Percentiles rank a stretch among this genome's conserved stretches.
Evolutionary conservation across 495 filamentous ascomycete species (phyloP).

Genomic region (Polyplosphaeria fusca): DNA sequence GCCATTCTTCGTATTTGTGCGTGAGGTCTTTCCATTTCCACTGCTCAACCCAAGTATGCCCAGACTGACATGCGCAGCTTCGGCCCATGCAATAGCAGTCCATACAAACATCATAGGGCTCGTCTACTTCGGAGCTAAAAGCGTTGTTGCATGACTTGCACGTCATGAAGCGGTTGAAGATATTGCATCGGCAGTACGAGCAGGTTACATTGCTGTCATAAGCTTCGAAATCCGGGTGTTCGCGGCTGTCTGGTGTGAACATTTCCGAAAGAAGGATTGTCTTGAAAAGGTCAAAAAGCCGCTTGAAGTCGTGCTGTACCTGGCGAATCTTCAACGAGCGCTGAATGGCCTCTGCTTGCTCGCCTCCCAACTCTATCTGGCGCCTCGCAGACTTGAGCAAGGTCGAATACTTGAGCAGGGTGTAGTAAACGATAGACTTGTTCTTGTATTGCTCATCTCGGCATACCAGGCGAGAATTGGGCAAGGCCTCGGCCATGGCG

Average conservation of each 20-base stretch:
- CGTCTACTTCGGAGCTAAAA: slow-evolving; percentile 42
- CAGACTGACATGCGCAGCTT: slow-evolving; percentile 82
- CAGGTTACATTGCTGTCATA: slow-evolving; percentile 91
- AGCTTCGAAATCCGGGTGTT: slow-evolving; percentile 66
- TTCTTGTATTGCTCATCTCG: slow-evolving; percentile 99
- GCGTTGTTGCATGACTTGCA: slow-evolving; percentile 70
- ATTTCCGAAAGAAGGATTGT: slow-evolving; percentile 78
- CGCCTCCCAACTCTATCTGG: slow-evolving; percentile 47
- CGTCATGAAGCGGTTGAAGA: slow-evolving; percentile 94
- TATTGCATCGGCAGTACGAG: slow-evolving; percentile 92
- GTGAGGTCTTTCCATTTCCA: slow-evolving; percentile 77
- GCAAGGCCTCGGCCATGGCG: slow-evolving; percentile 80
- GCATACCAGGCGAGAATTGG: slow-evolving; percentile 83
- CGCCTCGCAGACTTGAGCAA: slow-evolving; percentile 52
- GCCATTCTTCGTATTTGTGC: slow-evolving; percentile 77
- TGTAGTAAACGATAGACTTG: slow-evolving; percentile 88
- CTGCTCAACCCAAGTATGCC: slow-evolving; percentile 87
- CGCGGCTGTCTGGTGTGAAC: slow-evolving; percentile 61
- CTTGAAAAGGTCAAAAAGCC: slow-evolving; percentile 72
- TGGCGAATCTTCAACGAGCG: slow-evolving; percentile 57
- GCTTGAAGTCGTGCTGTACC: slow-evolving; percentile 72
- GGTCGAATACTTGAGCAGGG: slow-evolving; percentile 70
- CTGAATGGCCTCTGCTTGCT: slow-evolving; percentile 37
- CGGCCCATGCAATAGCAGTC: slow-evolving; percentile 94
- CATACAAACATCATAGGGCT: slow-evolving; percentile 89